phyloP scores from a whole-genome alignment of 2,329 filamentous ascomycete species.

The Stemphylium vesicarium region DNA sequence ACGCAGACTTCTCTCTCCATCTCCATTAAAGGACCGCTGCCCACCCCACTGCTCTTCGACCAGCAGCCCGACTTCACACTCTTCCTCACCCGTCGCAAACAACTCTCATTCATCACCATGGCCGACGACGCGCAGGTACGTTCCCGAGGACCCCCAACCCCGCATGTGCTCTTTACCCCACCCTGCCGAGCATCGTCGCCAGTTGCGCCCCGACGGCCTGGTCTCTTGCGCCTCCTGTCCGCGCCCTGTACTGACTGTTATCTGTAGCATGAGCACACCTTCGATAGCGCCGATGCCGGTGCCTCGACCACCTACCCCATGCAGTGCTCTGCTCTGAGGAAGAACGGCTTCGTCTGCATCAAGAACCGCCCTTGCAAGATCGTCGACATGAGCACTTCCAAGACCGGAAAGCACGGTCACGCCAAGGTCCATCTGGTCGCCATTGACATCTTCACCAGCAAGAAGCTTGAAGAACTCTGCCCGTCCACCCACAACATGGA shows the following conservation, averaged over 20 bases:
- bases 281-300: constrained; percentile 95
- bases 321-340: constrained; percentile 99
- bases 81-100: constrained; percentile 43
- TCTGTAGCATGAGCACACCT: constrained; percentile 67
- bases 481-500: constrained; percentile 98
- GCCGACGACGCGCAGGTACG: constrained; percentile 68
- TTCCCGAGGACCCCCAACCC: constrained; percentile 26
- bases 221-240: constrained; percentile 5
- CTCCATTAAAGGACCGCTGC: constrained; percentile 33
- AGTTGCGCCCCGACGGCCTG: constrained; percentile 38
- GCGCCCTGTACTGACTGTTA: constrained; percentile 25
- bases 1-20: constrained; percentile 42
- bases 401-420: constrained; percentile 99
- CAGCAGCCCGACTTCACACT: constrained; percentile 35
- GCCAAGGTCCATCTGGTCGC: constrained; percentile 99
- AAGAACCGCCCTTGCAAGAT: constrained; percentile 99
- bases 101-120: constrained; percentile 62
- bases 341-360: constrained; percentile 99
- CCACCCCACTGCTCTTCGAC: constrained; percentile 38
- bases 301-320: constrained; percentile 93
- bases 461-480: constrained; percentile 99
- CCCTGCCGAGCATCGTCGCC: constrained; percentile 43
- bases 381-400: constrained; percentile 99
- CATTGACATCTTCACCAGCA: constrained; percentile 98
- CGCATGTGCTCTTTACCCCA: constrained; percentile 45